Base-by-base conservation (phyloP, 768 basidiomycete genomes). In the Tulasnella sp. region DNA sequence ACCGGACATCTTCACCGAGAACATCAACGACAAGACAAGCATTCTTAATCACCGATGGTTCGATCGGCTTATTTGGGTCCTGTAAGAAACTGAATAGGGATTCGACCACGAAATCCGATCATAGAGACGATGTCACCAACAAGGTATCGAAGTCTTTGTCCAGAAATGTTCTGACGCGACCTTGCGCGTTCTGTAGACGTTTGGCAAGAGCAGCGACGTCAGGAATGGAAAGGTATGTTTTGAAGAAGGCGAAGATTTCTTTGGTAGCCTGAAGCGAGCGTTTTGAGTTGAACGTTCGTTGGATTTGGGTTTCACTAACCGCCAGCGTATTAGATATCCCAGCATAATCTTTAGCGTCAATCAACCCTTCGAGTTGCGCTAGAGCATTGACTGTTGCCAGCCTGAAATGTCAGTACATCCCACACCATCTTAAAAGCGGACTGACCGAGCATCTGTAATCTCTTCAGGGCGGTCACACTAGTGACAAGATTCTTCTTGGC, bases 361-460 rank as follows among this genome's bases (percentile, higher is more conserved):
- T 75, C 21, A 85, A 75, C 40, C 81, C 82, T 60, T 91, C 84
- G 25, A 97, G 70, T 63, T 92, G 89, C 8, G 80, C 77, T 45
- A 92, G 70, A 9, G 84, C 84, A 63, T 90, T 89, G 25, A 84
- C 92, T 97, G 58, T 19, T n/a, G n/a, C n/a, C n/a, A 53, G 37
- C 34, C 55, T 31, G n/a, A 29, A 23, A n/a, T 25, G 31, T 25
- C 31, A 19, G 46, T 40, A 40, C 27, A 56, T 25, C 12, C 15
- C 35, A 27, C 19, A 46, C 3, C 7, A 41, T 19, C 6, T 9
- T 7, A 29, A 23, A 40, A 21, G 45, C 0, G 3, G 35, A 70
- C 82, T 42, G 63, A 93, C 94, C 87, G 19, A 99, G 76, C 90
- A 96, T 96, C 66, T 91, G 90, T 65, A 97, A 73, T 57, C 91